phyloP scores from a whole-genome alignment of 176 grass and related monocot genomes.

The bread wheat (Triticum aestivum) region DNA sequence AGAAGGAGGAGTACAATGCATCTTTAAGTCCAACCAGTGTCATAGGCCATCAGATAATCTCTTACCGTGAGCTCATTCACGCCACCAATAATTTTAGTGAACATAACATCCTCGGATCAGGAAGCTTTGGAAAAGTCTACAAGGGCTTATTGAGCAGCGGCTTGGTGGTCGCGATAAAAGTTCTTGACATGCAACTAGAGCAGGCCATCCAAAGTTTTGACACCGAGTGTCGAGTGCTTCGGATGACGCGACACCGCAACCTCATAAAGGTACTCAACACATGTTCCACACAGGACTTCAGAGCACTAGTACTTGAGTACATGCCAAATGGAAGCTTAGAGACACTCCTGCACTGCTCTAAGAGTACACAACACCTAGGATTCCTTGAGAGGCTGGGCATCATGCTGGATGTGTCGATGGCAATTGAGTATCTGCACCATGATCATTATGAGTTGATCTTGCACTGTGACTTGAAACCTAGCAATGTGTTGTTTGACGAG shows the following conservation, averaged over 20 bases:
- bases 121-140: neutral
- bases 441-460: neutral
- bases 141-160: neutral
- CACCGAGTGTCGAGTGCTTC: neutral
- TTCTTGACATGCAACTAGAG: neutral
- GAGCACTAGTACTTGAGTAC: neutral
- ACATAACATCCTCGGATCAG: neutral
- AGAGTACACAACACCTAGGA: neutral
- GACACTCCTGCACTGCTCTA: neutral
- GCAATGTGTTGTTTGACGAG: neutral
- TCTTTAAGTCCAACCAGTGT: neutral
- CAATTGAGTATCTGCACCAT: neutral
- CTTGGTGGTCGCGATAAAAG: neutral
- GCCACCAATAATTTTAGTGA: neutral
- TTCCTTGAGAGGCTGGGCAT: neutral
- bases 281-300: neutral
- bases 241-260: neutral
- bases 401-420: neutral
- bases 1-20: neutral
- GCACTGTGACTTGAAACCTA: conserved; percentile 1
- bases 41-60: neutral
- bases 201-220: neutral
- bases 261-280: neutral
- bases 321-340: neutral
- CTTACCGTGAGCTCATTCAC: neutral